Evolutionary conservation across 768 basidiomycete species (phyloP).

Genomic region (Auricularia sp.): DNA sequence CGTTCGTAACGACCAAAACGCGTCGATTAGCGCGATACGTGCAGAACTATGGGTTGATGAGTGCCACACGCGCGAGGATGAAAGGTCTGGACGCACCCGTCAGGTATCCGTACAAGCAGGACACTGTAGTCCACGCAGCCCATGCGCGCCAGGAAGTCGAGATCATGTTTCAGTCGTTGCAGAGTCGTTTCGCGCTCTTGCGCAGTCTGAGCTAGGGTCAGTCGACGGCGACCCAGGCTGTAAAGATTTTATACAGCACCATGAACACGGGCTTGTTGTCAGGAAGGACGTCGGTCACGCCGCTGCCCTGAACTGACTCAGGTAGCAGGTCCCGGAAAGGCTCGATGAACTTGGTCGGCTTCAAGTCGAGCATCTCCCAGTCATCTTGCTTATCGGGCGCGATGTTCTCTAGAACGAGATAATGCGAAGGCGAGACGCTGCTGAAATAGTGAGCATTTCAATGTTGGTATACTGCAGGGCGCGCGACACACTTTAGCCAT

Average conservation of each 20-base stretch:
- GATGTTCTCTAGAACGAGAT: not conserved
- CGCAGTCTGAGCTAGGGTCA: not conserved
- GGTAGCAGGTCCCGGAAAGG: not conserved
- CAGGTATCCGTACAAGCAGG: not conserved
- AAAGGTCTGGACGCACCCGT: not conserved
- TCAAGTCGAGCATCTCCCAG: not conserved
- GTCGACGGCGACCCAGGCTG: no score
- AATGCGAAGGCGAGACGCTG: not conserved
- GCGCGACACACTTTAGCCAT: not conserved
- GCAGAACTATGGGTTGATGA: not conserved
- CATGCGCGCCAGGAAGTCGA: not conserved
- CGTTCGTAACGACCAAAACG: not conserved
- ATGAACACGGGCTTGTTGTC: not conserved
- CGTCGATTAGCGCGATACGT: not conserved
- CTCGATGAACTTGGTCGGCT: not conserved
- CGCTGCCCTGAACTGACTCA: not conserved
- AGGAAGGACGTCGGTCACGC: not conserved
- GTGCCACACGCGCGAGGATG: no score
- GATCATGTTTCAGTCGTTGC: not conserved
- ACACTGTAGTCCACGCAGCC: not conserved
- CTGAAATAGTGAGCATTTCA: no score
- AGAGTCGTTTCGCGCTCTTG: not conserved
- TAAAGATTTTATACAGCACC: not conserved
- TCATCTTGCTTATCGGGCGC: not conserved
- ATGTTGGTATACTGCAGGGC: no score